These are phyloP conservation scores for Sesbania bispinosa DNA, from an alignment of 306 rosid species.

Conservation along the genomic window DNA sequence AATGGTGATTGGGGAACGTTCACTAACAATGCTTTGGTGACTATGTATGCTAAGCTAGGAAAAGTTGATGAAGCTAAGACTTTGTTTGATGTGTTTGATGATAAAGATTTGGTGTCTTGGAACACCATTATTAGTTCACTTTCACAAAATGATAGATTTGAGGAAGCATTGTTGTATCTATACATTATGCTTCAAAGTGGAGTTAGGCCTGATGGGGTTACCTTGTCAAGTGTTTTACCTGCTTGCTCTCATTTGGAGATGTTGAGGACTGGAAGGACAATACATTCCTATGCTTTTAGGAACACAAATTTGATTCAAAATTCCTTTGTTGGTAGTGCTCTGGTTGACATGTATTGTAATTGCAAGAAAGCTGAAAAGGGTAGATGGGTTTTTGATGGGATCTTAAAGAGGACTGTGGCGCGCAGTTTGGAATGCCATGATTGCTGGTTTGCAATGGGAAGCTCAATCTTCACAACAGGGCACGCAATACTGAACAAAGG, in stretches of 20 bases:
- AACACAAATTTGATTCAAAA: conserved; percentile 47
- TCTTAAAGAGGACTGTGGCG: conserved; percentile 38
- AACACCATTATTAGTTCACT: conserved; percentile 73
- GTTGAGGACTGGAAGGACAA: conserved; percentile 56
- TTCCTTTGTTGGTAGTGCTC: conserved; percentile 70
- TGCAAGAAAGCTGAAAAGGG: conserved; percentile 56
- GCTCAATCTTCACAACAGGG: too few relatives aligned
- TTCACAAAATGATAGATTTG: conserved; percentile 64
- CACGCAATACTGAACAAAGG: too few relatives aligned
- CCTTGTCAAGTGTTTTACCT: conserved; percentile 74
- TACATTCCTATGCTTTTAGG: conserved; percentile 64
- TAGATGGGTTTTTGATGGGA: conserved; percentile 50
- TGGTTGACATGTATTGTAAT: conserved; percentile 88
- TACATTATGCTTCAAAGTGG: conserved; percentile 50
- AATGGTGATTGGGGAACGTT: conserved; percentile 46
- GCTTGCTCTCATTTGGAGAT: conserved; percentile 80
- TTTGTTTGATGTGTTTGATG: conserved; percentile 62
- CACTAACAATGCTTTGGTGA: conserved; percentile 71
- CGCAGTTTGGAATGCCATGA: conserved; percentile 82
- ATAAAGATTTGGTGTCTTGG: conserved; percentile 72
- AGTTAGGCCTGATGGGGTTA: conserved; percentile 65
- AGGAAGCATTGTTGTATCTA: conserved; percentile 51
- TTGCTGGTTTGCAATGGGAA: too few relatives aligned
- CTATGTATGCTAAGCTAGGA: conserved; percentile 75
- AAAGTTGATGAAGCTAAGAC: conserved; percentile 48